These are phyloP conservation scores for Phytophthora syringae DNA, from an alignment of 352 stramenopile genomes.

Conservation along the genomic window DNA sequence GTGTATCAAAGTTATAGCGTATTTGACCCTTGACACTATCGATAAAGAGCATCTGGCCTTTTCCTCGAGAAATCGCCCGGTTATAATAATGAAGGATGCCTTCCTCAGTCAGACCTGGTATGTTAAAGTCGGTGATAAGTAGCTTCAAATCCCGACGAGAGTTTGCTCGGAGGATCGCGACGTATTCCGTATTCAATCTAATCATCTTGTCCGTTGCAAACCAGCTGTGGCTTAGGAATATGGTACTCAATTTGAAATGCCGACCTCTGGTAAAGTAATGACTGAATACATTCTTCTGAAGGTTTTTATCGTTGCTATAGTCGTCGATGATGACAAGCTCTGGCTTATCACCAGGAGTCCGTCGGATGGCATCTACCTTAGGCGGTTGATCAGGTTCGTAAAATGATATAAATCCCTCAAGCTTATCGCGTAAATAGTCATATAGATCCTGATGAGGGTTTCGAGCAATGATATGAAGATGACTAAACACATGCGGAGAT, in stretches of 20 bases:
- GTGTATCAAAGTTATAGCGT: neutral
- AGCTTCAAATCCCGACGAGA: neutral
- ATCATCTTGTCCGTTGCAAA: slow-evolving; percentile 6
- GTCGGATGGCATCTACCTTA: neutral
- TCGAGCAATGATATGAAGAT: slow-evolving; percentile 11
- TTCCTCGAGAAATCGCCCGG: neutral
- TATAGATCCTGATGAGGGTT: slow-evolving; percentile 6
- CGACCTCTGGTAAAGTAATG: neutral
- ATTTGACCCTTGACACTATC: neutral
- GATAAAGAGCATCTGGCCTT: neutral
- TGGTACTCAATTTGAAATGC: too few species aligned
- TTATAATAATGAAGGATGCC: too few species aligned
- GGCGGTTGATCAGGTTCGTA: slow-evolving; percentile 5
- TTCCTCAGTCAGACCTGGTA: too few species aligned
- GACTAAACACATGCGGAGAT: slow-evolving; percentile 5
- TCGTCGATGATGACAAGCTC: slow-evolving; percentile 27
- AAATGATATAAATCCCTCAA: slow-evolving; percentile 6
- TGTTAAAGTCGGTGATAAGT: neutral
- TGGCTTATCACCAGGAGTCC: slow-evolving; percentile 5
- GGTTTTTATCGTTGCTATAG: slow-evolving; percentile 11
- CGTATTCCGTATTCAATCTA: slow-evolving; percentile 5
- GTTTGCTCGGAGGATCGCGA: neutral
- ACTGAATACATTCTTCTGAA: slow-evolving; percentile 16
- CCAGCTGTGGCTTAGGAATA: slow-evolving; percentile 1
- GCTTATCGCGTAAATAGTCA: slow-evolving; percentile 7